Evolutionary conservation across 495 filamentous ascomycete species (phyloP).

Genomic region (Talaromyces ruber): DNA sequence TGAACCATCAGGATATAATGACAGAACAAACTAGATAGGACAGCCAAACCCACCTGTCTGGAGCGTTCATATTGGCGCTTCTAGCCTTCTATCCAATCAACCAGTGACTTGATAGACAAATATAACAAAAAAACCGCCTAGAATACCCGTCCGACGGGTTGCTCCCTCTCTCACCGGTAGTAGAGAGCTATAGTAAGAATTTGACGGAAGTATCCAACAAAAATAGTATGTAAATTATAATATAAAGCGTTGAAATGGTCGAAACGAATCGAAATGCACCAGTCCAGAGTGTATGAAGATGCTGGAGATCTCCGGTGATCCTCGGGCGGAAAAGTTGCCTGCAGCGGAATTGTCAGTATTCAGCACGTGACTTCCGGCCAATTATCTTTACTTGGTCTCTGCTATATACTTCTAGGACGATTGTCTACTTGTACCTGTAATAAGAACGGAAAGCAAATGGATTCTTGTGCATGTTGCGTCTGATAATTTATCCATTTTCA

Average conservation of each 20-base stretch:
- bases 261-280: neutral
- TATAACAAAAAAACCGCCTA: neutral
- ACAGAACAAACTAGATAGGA: conserved; percentile 2
- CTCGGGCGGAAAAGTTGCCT: neutral
- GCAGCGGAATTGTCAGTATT: neutral
- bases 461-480: neutral
- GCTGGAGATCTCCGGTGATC: neutral
- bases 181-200: neutral
- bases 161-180: neutral
- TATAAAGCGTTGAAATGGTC: neutral
- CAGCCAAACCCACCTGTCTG: conserved; percentile 46
- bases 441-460: neutral
- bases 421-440: neutral
- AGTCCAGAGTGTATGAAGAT: neutral
- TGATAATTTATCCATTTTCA: neutral
- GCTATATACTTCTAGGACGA: neutral
- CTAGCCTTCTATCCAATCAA: neutral
- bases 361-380: neutral
- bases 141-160: neutral
- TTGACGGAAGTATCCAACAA: neutral
- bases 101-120: neutral
- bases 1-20: neutral
- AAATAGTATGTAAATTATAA: neutral
- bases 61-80: conserved; percentile 55
- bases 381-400: neutral